phyloP scores from a whole-genome alignment of 768 basidiomycete species.

The Termitomyces sp. region DNA sequence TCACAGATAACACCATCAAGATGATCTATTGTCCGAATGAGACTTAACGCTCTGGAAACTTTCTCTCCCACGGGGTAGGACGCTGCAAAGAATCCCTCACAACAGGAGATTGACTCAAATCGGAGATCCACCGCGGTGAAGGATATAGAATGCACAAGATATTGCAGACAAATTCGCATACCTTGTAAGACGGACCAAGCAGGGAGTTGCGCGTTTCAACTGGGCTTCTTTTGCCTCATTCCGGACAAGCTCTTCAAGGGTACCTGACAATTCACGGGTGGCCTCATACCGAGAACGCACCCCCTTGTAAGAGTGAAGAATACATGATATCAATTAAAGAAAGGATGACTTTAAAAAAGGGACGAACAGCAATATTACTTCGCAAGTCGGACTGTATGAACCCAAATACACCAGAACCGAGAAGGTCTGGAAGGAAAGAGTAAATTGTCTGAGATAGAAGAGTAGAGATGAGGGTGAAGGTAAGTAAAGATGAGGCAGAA shows the following conservation, averaged over 20 bases:
- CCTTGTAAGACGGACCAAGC: slow-evolving; percentile 66
- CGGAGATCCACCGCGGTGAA: background rate
- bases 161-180: slow-evolving; percentile 26
- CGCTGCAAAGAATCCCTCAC: too few relatives aligned
- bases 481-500: background rate
- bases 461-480: background rate
- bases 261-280: slow-evolving; percentile 39
- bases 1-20: background rate
- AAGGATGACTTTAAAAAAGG: background rate
- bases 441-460: background rate
- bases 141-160: background rate
- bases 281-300: slow-evolving; percentile 55
- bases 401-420: slow-evolving; percentile 66
- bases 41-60: background rate
- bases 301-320: slow-evolving; percentile 39
- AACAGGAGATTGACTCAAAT: background rate
- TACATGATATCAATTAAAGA: background rate
- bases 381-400: slow-evolving; percentile 73
- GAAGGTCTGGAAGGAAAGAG: slow-evolving; percentile 43
- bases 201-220: slow-evolving; percentile 54
- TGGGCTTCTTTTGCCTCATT: slow-evolving; percentile 41
- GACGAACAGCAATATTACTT: slow-evolving; percentile 58
- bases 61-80: background rate
- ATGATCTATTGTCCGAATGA: background rate
- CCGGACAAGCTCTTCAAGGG: slow-evolving; percentile 58